Conservation (phyloP, 164 flowering plant species). For the Vitis labrusca region DNA sequence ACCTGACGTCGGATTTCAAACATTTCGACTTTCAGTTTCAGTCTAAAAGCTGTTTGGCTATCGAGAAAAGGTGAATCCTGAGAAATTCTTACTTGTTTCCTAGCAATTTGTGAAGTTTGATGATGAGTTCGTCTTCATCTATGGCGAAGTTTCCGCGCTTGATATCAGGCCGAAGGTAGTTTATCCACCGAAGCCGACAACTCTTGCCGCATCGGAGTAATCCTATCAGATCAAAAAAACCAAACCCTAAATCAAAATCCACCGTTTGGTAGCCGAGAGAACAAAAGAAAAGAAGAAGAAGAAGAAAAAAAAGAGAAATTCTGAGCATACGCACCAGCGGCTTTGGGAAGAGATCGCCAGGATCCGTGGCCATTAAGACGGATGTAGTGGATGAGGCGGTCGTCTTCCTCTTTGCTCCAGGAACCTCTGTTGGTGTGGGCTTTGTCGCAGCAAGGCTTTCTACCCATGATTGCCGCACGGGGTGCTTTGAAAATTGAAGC, state of each 20-base stretch:
- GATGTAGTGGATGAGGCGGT: conserved; percentile 69
- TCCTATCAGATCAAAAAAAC: conserved; percentile 29
- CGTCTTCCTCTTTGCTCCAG: conserved; percentile 88
- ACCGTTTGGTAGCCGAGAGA: too few species aligned
- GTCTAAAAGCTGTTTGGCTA: too few species aligned
- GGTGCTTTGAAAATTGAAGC: neutral
- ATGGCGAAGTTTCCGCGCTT: conserved; percentile 79
- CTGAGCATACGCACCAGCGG: conserved; percentile 48
- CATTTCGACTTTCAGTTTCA: too few species aligned
- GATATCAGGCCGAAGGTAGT: conserved; percentile 74
- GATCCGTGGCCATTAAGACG: conserved; percentile 77
- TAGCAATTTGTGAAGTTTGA: conserved; percentile 65
- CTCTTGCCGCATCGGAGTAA: conserved; percentile 79
- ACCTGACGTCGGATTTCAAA: too few species aligned
- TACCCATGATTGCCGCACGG: conserved; percentile 41
- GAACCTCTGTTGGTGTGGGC: conserved; percentile 91
- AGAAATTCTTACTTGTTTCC: conserved; percentile 63
- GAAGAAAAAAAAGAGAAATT: neutral
- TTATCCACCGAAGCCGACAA: conserved; percentile 80
- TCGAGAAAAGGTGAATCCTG: too few species aligned
- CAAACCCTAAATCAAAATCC: neutral
- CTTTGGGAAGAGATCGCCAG: conserved; percentile 88
- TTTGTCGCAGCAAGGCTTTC: conserved; percentile 88
- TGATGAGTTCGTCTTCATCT: conserved; percentile 82
- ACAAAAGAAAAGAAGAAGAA: neutral